phyloP scores from a whole-genome alignment of 305 asterid genomes.

The Plantago rigida region DNA sequence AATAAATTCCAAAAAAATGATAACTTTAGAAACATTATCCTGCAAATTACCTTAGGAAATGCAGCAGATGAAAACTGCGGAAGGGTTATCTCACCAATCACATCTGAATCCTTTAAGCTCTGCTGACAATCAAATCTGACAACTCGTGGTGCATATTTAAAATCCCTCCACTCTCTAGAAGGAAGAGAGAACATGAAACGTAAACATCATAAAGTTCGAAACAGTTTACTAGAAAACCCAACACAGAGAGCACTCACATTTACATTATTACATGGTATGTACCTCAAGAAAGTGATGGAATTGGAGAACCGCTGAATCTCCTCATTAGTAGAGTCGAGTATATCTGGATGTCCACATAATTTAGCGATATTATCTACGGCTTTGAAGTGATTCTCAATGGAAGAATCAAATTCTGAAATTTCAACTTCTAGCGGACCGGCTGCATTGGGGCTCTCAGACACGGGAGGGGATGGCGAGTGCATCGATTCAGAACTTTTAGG shows the following conservation, averaged over 20 bases:
- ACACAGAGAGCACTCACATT: background rate
- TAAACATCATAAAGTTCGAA: background rate
- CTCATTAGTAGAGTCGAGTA: constrained; percentile 29
- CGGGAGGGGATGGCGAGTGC: constrained; percentile 11
- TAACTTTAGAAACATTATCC: background rate
- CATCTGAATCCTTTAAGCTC: constrained; percentile 43
- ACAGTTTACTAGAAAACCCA: constrained; percentile 6
- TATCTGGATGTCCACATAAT: constrained; percentile 42
- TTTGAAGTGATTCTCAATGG: constrained; percentile 64
- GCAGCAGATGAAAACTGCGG: constrained; percentile 74
- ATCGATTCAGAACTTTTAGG: no score
- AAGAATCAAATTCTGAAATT: constrained; percentile 56
- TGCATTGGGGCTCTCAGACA: constrained; percentile 12
- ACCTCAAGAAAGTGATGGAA: constrained; percentile 68
- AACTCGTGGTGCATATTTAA: constrained; percentile 46
- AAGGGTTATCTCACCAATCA: constrained; percentile 42
- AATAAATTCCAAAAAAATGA: background rate
- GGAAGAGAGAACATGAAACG: background rate
- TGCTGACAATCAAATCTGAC: constrained; percentile 55
- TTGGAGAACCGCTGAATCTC: constrained; percentile 49
- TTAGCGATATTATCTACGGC: constrained; percentile 39
- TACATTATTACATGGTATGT: background rate
- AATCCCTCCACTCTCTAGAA: constrained; percentile 75
- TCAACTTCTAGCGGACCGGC: constrained; percentile 26
- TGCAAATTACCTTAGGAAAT: constrained; percentile 59